A percentile compares a stretch with the other conserved stretches of the same genome.
These are phyloP conservation scores for Phialophora chinensis DNA, from an alignment of 2,329 filamentous ascomycete genomes.

Conservation along the genomic window DNA sequence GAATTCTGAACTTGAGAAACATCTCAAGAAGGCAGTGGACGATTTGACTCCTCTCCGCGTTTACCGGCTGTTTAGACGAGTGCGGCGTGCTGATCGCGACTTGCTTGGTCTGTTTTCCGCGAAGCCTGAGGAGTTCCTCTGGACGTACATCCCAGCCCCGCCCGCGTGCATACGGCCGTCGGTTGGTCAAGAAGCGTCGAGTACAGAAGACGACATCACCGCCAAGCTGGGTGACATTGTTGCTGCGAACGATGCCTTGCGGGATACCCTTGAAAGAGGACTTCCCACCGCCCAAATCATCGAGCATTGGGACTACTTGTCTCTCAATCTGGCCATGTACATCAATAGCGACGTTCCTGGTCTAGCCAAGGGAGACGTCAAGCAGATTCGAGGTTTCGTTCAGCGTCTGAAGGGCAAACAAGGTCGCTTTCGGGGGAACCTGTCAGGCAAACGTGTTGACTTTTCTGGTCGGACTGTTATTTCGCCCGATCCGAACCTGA, in stretches of 20 bases:
- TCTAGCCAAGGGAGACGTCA: slow-evolving; percentile 85
- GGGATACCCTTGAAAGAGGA: slow-evolving; percentile 79
- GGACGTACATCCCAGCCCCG: slow-evolving; percentile 93
- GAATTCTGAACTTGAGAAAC: slow-evolving; percentile 85
- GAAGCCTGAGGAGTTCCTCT: slow-evolving; percentile 94
- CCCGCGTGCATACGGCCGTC: slow-evolving; percentile 94
- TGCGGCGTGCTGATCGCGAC: slow-evolving; percentile 85
- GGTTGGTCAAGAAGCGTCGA: slow-evolving; percentile 89
- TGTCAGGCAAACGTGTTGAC: slow-evolving; percentile 97
- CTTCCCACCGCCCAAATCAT: slow-evolving; percentile 87
- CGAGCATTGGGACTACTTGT: slow-evolving; percentile 98
- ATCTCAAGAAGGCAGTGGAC: slow-evolving; percentile 89
- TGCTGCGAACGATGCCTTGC: slow-evolving; percentile 86
- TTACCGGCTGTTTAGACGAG: slow-evolving; percentile 87
- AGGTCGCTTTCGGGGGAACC: slow-evolving; percentile 92
- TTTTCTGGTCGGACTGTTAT: slow-evolving; percentile 98
- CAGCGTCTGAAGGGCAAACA: slow-evolving; percentile 97
- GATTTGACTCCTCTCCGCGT: slow-evolving; percentile 90
- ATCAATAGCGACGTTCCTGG: slow-evolving; percentile 97
- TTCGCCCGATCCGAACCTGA: slow-evolving; percentile 91
- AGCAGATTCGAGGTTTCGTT: slow-evolving; percentile 89
- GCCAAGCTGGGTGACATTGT: slow-evolving; percentile 97
- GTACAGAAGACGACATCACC: slow-evolving; percentile 94
- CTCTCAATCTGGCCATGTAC: slow-evolving; percentile 95
- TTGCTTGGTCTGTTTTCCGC: slow-evolving; percentile 89